These are phyloP conservation scores for Schizopora paradoxa DNA, from an alignment of 1,284 basidiomycete species.

Conservation along the genomic window DNA sequence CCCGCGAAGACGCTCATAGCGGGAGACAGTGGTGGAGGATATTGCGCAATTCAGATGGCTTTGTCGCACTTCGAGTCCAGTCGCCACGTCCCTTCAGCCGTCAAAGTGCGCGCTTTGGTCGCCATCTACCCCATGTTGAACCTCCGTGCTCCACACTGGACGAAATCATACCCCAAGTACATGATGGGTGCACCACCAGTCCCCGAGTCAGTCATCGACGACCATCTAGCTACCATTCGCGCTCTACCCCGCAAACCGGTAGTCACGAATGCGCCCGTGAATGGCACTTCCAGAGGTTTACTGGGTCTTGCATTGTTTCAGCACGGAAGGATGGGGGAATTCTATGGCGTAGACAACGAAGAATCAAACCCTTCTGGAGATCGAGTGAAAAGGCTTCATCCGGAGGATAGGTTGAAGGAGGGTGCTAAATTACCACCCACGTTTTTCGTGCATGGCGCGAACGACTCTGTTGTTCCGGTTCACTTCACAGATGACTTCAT, in stretches of 20 bases:
- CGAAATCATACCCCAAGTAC: conserved; percentile 7
- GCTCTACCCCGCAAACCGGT: not conserved
- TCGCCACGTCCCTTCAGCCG: not conserved
- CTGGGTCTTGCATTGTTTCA: conserved; percentile 9
- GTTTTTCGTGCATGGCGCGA: conserved; percentile 12
- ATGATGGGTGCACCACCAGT: conserved; percentile 7
- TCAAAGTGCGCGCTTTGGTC: not conserved
- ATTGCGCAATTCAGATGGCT: conserved; percentile 9
- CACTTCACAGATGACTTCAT: conserved; percentile 9
- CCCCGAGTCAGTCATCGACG: conserved; percentile 10
- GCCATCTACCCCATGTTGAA: conserved; percentile 10
- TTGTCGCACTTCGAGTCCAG: conserved; percentile 1
- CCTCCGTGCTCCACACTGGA: conserved; percentile 5
- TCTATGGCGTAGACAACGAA: conserved; percentile 5
- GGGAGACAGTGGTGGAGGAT: conserved; percentile 12
- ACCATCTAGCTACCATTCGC: conserved; percentile 3
- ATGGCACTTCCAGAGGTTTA: not conserved
- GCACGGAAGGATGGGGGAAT: conserved; percentile 3
- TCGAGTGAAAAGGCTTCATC: conserved; percentile 5
- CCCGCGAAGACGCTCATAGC: conserved; percentile 1
- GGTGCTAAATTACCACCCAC: conserved; percentile 8
- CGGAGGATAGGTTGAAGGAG: conserved; percentile 11
- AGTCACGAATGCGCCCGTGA: not conserved
- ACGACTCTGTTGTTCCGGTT: conserved; percentile 10
- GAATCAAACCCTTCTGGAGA: not conserved